These are phyloP conservation scores for Linaria vulgaris DNA, from an alignment of 257 asterid genomes.

Conservation along the genomic window DNA sequence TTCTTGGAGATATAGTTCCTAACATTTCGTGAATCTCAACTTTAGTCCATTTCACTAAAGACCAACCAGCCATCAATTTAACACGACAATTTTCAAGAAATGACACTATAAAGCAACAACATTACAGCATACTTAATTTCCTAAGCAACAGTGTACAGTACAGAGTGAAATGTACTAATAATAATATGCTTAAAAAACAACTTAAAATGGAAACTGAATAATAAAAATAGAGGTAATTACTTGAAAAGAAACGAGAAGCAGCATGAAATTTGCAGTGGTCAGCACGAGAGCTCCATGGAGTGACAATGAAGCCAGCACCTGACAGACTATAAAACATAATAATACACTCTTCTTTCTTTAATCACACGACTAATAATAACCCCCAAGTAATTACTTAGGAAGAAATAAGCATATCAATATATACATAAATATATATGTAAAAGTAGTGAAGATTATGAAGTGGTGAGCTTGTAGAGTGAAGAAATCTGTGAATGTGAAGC, in stretches of 20 bases:
- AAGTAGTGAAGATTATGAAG: too few relatives aligned
- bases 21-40: too few relatives aligned
- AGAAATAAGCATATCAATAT: too few relatives aligned
- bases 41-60: not conserved
- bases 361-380: not conserved
- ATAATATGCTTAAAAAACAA: not conserved
- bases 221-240: slow-evolving; percentile 24
- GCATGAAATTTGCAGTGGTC: slow-evolving; percentile 26
- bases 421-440: too few relatives aligned
- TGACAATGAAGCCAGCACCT: slow-evolving; percentile 30
- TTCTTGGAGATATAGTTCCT: too few relatives aligned
- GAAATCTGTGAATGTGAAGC: too few relatives aligned
- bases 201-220: not conserved
- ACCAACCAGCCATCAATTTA: not conserved
- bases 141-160: not conserved
- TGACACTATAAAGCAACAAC: slow-evolving; percentile 1
- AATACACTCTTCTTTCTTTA: not conserved
- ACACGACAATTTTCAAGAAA: not conserved
- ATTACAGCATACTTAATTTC: not conserved
- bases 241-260: slow-evolving; percentile 29
- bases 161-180: not conserved
- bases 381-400: not conserved
- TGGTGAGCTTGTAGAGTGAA: too few relatives aligned
- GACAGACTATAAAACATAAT: slow-evolving; percentile 33
- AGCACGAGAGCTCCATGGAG: slow-evolving; percentile 30